phyloP scores from a whole-genome alignment of 2,329 filamentous ascomycete genomes.

The Phoma sp. region DNA sequence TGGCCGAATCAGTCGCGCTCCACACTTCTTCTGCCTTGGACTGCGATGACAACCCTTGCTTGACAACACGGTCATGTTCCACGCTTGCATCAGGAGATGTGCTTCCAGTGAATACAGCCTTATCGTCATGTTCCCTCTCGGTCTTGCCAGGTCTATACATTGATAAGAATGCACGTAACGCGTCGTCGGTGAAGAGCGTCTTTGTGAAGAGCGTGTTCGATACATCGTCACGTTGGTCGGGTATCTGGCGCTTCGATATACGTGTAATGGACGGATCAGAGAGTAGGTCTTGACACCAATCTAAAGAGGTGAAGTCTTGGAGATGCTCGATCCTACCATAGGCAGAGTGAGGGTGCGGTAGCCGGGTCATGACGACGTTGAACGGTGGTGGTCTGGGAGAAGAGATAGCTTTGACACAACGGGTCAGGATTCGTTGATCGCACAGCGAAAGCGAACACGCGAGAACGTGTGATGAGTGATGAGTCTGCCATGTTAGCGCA shows the following conservation, averaged over 20 bases:
- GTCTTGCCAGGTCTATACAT: conserved; percentile 27
- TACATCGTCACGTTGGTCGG: conserved; percentile 11
- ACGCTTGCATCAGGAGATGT: neutral
- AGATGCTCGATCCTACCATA: conserved; percentile 25
- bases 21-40: conserved; percentile 21
- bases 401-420: too few relatives aligned
- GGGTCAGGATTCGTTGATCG: too few relatives aligned
- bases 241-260: conserved; percentile 22
- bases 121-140: conserved; percentile 5
- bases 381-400: neutral
- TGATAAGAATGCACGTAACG: conserved; percentile 32
- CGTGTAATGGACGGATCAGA: conserved; percentile 31
- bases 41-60: neutral
- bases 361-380: conserved; percentile 1
- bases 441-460: too few relatives aligned
- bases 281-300: conserved; percentile 35
- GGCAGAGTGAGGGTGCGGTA: conserved; percentile 12
- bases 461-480: neutral
- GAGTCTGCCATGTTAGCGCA: neutral
- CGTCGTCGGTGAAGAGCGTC: conserved; percentile 32
- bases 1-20: conserved; percentile 19
- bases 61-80: neutral
- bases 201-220: conserved; percentile 32
- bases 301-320: conserved; percentile 33
- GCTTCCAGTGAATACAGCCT: conserved; percentile 12